These are phyloP conservation scores for Hydnomerulius pinastri DNA, from an alignment of 768 basidiomycete genomes.

Conservation along the genomic window DNA sequence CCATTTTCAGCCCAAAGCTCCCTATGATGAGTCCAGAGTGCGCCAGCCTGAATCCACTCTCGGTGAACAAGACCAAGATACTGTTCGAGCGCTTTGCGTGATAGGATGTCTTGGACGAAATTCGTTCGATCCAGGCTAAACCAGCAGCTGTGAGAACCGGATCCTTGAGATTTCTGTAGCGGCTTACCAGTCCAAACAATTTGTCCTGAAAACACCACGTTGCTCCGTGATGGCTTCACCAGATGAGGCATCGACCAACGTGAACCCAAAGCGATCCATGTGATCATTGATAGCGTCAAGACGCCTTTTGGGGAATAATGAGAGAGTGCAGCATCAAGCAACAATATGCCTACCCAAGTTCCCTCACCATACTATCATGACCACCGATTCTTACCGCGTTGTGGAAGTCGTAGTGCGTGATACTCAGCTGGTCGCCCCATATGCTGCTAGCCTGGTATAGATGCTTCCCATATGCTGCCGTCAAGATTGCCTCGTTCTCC, in stretches of 20 bases:
- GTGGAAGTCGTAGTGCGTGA: constrained; percentile 96
- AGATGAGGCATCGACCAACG: constrained; percentile 68
- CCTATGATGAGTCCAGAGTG: constrained; percentile 85
- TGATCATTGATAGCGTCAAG: constrained; percentile 59
- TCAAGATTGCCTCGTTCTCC: constrained; percentile 88
- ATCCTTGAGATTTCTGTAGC: not conserved
- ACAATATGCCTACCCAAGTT: constrained; percentile 53
- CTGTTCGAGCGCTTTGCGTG: constrained; percentile 75
- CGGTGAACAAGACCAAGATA: constrained; percentile 79
- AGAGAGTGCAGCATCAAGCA: constrained; percentile 6
- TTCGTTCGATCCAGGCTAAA: constrained; percentile 93
- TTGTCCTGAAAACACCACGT: constrained; percentile 89
- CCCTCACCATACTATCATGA: constrained; percentile 81
- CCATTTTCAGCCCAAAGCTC: constrained; percentile 98
- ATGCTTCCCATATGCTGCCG: constrained; percentile 81
- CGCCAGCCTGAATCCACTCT: constrained; percentile 68
- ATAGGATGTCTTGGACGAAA: constrained; percentile 94
- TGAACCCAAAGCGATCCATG: constrained; percentile 83
- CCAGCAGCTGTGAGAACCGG: constrained; percentile 5
- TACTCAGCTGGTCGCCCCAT: constrained; percentile 67
- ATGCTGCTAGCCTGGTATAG: constrained; percentile 63
- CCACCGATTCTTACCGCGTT: constrained; percentile 76
- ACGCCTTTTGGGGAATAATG: constrained; percentile 48
- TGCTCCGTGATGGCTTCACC: constrained; percentile 84
- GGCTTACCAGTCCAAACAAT: constrained; percentile 90